A percentile compares a stretch with the other conserved stretches of the same genome.
These are phyloP conservation scores for Aspergillus caelatus DNA, from an alignment of 2,329 filamentous ascomycete species.

Conservation along the genomic window DNA sequence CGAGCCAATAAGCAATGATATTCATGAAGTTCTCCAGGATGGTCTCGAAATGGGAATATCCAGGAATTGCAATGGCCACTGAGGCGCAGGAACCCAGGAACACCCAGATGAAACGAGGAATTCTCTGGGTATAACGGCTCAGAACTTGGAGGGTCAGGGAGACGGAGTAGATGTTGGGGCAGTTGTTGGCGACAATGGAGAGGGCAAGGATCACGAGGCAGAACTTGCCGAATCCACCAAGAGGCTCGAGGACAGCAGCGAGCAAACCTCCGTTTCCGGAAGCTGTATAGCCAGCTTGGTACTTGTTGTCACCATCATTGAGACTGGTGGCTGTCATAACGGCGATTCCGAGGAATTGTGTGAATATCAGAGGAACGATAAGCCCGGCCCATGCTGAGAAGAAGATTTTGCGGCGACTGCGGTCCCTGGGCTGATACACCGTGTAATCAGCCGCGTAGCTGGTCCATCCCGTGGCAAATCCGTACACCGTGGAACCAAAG, in stretches of 20 bases:
- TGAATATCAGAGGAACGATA: conserved; percentile 72
- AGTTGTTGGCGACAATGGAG: conserved; percentile 71
- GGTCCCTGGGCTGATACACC: conserved; percentile 70
- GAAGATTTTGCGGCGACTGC: conserved; percentile 66
- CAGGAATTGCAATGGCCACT: conserved; percentile 70
- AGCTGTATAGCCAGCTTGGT: conserved; percentile 56
- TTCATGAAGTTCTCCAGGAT: conserved; percentile 73
- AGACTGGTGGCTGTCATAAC: conserved; percentile 65
- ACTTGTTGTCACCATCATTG: conserved; percentile 58
- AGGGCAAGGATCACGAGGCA: conserved; percentile 69
- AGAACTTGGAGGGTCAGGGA: conserved; percentile 69
- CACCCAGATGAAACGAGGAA: conserved; percentile 71
- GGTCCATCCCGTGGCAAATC: conserved; percentile 74
- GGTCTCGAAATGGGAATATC: conserved; percentile 65
- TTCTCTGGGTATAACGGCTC: conserved; percentile 57
- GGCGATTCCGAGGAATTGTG: conserved; percentile 72
- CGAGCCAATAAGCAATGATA: conserved; percentile 71
- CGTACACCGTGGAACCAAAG: conserved; percentile 68
- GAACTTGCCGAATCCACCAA: conserved; percentile 72
- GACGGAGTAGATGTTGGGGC: conserved; percentile 72
- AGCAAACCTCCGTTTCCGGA: conserved; percentile 69
- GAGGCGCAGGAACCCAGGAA: conserved; percentile 64
- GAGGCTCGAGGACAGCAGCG: conserved; percentile 63
- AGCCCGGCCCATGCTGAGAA: conserved; percentile 70
- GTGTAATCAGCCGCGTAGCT: conserved; percentile 77